Percentiles rank a stretch among this genome's conserved stretches.
Conservation (phyloP, 805 yeast genomes). For the Candida insectalens region DNA sequence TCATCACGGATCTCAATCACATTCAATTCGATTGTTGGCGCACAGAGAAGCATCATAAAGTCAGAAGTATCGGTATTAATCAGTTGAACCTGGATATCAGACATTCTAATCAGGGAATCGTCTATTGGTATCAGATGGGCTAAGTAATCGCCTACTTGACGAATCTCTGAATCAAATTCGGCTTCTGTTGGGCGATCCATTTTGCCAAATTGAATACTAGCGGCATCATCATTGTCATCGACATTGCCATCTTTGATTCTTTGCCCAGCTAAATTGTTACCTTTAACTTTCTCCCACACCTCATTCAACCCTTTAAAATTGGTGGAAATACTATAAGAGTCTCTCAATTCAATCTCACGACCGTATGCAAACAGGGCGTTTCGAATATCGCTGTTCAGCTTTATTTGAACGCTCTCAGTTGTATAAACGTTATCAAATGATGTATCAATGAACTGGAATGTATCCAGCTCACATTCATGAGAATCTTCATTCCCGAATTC, state of each 20-base stretch:
- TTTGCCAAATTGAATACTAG: neutral
- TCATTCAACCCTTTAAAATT: slow-evolving; percentile 20
- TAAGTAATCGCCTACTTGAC: slow-evolving; percentile 26
- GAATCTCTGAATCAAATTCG: slow-evolving; percentile 44
- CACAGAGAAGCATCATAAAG: slow-evolving; percentile 57
- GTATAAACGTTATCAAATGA: slow-evolving; percentile 59
- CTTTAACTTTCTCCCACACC: slow-evolving; percentile 4
- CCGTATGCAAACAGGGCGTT: slow-evolving; percentile 54
- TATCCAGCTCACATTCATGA: slow-evolving; percentile 56
- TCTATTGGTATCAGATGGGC: slow-evolving; percentile 30
- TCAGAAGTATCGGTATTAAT: slow-evolving; percentile 41
- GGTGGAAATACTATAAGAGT: slow-evolving; percentile 30
- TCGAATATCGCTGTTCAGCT: slow-evolving; percentile 69
- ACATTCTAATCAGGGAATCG: slow-evolving; percentile 55
- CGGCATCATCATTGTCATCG: too few relatives aligned
- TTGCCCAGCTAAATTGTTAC: neutral
- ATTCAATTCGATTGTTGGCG: slow-evolving; percentile 63
- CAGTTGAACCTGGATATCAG: slow-evolving; percentile 78
- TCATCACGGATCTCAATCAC: slow-evolving; percentile 51
- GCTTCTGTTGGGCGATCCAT: slow-evolving; percentile 6
- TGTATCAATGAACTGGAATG: slow-evolving; percentile 15
- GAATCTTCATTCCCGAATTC: slow-evolving; percentile 42
- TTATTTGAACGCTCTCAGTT: slow-evolving; percentile 61
- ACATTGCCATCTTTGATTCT: neutral
- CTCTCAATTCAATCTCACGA: slow-evolving; percentile 35